Evolutionary conservation across 1,284 basidiomycete genomes (phyloP), one percentile per base, ranked within the genome.

Genomic region (Takashimella koratensis): DNA sequence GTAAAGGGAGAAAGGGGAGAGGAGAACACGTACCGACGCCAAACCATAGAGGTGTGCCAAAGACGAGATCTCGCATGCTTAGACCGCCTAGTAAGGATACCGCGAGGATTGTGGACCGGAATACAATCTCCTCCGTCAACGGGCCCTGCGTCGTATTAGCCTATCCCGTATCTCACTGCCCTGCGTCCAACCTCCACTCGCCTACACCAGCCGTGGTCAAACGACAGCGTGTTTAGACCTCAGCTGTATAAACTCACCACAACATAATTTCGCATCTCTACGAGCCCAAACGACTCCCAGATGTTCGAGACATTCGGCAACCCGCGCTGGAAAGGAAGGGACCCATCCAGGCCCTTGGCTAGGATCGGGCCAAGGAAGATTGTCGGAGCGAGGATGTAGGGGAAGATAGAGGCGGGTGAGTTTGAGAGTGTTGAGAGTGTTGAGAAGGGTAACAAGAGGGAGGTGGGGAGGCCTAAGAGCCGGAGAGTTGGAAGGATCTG

Each of bases 61-160:
- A 89, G 47, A 97, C 82, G 77, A 93, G 83, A 47, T 79, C 78
- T 39, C 59, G 68, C 20, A 66, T 78, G 0, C 82, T 80, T 1
- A 81, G 78, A n/a, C 84, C 83, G 0, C 84, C 82, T 30, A 92
- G 79, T 51, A 85, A 78, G 57, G 90, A 88, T 1, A 86, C 80
- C 2, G 85, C 77, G 20, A 97, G 79, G 43, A 95, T 82, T 68
- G 90, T 93, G 0, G 87, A 85, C 23, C 96, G 81, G 70, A 97
- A 98, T 2, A 93, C 88, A 22, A 97, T 64, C 71, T 98, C 95
- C 77, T 98, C 95, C 0, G 93, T 93, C 27, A 92, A 71, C 0
- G 95, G 95, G 0, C 84, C 93, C 88, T 94, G 59, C 0, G 27
- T 25, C 4, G 20, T 39, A 56, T 53, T 36, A 27, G 25, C 24